Conservation (phyloP, 2,329 filamentous ascomycete genomes). For the Fulvia fulva region DNA sequence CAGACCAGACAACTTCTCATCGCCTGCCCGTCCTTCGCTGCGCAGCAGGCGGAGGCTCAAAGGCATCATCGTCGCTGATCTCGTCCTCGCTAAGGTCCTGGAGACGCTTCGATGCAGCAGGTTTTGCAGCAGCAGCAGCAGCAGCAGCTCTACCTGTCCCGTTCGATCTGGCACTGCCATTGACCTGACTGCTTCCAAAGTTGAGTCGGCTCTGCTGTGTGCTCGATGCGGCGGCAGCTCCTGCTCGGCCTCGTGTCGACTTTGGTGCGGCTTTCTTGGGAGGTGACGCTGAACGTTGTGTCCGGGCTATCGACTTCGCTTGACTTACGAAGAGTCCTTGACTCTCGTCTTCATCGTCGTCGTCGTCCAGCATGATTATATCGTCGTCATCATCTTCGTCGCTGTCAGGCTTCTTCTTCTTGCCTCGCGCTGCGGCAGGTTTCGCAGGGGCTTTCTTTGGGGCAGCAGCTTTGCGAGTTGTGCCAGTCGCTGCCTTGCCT, state of each 20-base stretch:
- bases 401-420: constrained; percentile 41
- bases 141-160: constrained; percentile 11
- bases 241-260: constrained; percentile 16
- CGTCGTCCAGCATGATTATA: constrained; percentile 41
- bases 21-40: constrained; percentile 20
- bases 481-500: constrained; percentile 40
- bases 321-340: constrained; percentile 41
- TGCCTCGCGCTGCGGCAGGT: constrained; percentile 34
- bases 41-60: constrained; percentile 32
- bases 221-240: constrained; percentile 5
- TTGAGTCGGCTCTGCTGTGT: constrained; percentile 21
- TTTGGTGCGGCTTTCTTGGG: constrained; percentile 22
- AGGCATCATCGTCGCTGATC: constrained; percentile 38
- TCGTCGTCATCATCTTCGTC: constrained; percentile 44
- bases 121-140: constrained; percentile 10
- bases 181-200: constrained; percentile 20
- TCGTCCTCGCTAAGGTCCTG: constrained; percentile 36
- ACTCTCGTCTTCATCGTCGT: constrained; percentile 47
- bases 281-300: constrained; percentile 18
- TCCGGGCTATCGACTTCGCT: constrained; percentile 17
- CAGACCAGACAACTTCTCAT: constrained; percentile 3
- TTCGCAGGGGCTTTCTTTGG: constrained; percentile 35
- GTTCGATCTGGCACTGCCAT: constrained; percentile 9
- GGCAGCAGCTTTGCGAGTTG: constrained; percentile 37
- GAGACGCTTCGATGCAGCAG: constrained; percentile 25